Evolutionary conservation across 148 eudicot genomes (phyloP), one percentile per base, ranked within the genome.

Genomic region (Amaranthus hypochondriacus): DNA sequence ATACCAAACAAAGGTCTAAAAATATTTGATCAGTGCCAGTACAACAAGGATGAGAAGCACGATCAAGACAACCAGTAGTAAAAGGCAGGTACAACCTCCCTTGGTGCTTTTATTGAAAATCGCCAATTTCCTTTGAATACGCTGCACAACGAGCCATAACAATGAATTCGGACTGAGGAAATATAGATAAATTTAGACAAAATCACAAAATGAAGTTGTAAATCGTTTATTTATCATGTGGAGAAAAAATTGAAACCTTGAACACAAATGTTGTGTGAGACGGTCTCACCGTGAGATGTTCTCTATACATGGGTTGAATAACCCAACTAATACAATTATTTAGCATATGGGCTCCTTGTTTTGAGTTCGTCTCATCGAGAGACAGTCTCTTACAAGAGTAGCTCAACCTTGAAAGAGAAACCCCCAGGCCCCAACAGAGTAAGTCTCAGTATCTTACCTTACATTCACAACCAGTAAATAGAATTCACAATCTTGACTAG

Each of bases 11-110:
- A 39, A 61, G 73, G 52, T 9, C 79, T 81, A 92, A 80, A 92
- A 78, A 77, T 88, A 88, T 80, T 92, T 92, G 76, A 92, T 70
- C 81, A 92, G 84, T 76, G 86, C 62, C 61, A 82, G 83, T 74
- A 83, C 87, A 56, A 80, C 84, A 2, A 85, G 78, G 69, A 88
- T 47, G 80, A 92, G 82, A 72, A 76, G 56, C 53, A 85, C 87
- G 55, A 89, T 88, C 76, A 89, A 77, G 61, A 84, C 11, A 56
- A 87, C 90, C 59, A 92, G 75, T 76, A 89, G 77, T 72, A 81
- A 81, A 81, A 89, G 21, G 81, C 87, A 84, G 43, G 88, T 78
- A 82, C 95, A 92, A 57, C 95, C 95, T 59, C 97, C 97, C 81
- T 88, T 92, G 64, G 97, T 84, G 63, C 88, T 87, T 75, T 89